These are phyloP conservation scores for Beauveria bassiana DNA, from an alignment of 2,329 filamentous ascomycete species.

Conservation along the genomic window DNA sequence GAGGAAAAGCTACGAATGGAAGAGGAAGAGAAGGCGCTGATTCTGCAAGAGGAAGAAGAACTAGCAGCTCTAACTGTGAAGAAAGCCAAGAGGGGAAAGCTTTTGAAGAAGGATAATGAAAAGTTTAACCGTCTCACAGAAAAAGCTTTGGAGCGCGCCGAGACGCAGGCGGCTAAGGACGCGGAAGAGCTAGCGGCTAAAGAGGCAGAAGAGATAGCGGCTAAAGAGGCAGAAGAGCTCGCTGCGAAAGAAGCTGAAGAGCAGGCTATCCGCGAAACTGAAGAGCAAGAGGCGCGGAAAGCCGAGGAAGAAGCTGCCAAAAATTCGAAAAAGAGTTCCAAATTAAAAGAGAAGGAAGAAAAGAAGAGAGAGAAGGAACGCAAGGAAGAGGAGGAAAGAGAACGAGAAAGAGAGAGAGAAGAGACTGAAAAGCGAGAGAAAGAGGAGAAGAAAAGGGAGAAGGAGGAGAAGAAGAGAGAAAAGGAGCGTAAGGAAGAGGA, in stretches of 20 bases:
- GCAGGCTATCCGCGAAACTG: constrained; percentile 21
- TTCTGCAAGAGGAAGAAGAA: constrained; percentile 28
- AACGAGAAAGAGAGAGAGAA: constrained; percentile 15
- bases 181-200: constrained; percentile 18
- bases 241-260: constrained; percentile 21
- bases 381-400: constrained; percentile 21
- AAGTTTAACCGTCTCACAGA: constrained; percentile 20
- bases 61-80: constrained; percentile 36
- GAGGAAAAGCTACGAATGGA: constrained; percentile 24
- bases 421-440: constrained; percentile 22
- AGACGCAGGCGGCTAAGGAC: constrained; percentile 18
- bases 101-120: constrained; percentile 24
- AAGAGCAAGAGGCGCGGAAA: constrained; percentile 20
- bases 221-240: constrained; percentile 13
- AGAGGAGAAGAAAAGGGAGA: constrained; percentile 24
- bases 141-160: constrained; percentile 15
- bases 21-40: constrained; percentile 18
- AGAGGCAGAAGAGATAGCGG: constrained; percentile 16
- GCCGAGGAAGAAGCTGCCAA: constrained; percentile 25
- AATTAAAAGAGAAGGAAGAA: constrained; percentile 31
- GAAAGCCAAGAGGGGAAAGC: constrained; percentile 40
- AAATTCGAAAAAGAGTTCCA: constrained; percentile 26
- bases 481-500: constrained; percentile 20
- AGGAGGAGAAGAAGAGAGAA: constrained; percentile 16
- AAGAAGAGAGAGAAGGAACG: constrained; percentile 18